phyloP scores from a whole-genome alignment of 257 asterid genomes.

The Penstemon eatonii region DNA sequence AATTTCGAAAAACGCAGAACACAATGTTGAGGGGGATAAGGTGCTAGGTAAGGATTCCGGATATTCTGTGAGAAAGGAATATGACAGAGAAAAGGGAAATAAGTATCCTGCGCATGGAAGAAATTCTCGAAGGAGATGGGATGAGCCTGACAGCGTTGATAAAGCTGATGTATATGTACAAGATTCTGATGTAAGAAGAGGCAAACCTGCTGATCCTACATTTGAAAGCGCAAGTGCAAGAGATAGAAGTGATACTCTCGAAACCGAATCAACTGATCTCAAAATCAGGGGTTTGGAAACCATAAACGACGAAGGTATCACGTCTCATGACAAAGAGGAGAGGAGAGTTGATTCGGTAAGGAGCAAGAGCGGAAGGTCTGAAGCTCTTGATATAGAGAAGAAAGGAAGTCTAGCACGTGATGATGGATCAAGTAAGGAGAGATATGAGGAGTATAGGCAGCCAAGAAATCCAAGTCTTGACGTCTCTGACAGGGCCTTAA shows the following conservation, averaged over 20 bases:
- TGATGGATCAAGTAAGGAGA: constrained; percentile 50
- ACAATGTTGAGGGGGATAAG: constrained; percentile 51
- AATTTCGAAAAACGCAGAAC: constrained; percentile 49
- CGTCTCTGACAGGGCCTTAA: constrained; percentile 45
- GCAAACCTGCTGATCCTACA: constrained; percentile 45
- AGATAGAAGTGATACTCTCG: constrained; percentile 45
- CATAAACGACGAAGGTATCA: constrained; percentile 44
- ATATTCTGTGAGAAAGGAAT: constrained; percentile 55
- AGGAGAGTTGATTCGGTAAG: constrained; percentile 55
- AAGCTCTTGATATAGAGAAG: constrained; percentile 54
- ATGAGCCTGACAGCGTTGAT: constrained; percentile 49
- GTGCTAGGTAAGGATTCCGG: constrained; percentile 45
- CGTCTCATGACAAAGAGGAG: constrained; percentile 56
- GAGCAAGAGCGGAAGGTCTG: constrained; percentile 58
- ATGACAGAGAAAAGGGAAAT: constrained; percentile 53
- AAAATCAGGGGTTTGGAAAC: constrained; percentile 38
- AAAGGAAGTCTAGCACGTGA: constrained; percentile 40
- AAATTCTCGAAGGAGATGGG: constrained; percentile 76
- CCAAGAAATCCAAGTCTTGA: constrained; percentile 43
- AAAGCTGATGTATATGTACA: constrained; percentile 42
- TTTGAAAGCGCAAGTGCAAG: constrained; percentile 46
- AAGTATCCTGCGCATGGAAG: constrained; percentile 59
- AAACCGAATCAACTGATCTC: constrained; percentile 35
- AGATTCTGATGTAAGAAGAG: constrained; percentile 46
- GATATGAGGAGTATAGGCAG: constrained; percentile 53